Evolutionary conservation across 352 stramenopile genomes (phyloP).

Genomic region (Phytophthora megakarya): DNA sequence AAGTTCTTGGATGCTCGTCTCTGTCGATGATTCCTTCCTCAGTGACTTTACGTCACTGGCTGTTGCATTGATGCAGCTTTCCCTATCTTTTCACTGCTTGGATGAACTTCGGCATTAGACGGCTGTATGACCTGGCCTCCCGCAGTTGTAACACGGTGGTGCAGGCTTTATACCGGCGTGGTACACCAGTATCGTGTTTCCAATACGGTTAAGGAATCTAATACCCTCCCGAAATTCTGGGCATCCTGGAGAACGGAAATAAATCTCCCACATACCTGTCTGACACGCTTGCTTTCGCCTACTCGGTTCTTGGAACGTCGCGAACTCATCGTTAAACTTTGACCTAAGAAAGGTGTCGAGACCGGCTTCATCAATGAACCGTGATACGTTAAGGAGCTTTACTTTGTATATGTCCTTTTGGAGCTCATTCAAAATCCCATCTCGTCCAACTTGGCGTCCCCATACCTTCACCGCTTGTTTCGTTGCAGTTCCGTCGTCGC

Average conservation of each 20-base stretch:
- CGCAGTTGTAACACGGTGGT: slow-evolving; percentile 4
- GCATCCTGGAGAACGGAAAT: not conserved
- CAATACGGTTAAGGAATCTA: slow-evolving; percentile 2
- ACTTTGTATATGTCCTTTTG: slow-evolving; percentile 1
- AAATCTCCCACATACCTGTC: slow-evolving; percentile 9
- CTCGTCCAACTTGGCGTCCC: not conserved
- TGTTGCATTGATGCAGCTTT: not conserved
- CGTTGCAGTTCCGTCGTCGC: not conserved
- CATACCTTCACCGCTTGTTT: not conserved
- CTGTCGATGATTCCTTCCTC: not conserved
- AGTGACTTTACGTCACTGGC: not conserved
- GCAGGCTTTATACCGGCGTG: not conserved
- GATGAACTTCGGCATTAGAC: not conserved
- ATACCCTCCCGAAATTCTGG: not conserved
- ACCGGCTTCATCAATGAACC: slow-evolving; percentile 1
- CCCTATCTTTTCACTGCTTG: not conserved
- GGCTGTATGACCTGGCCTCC: not conserved
- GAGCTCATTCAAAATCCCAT: not conserved
- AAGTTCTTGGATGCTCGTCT: slow-evolving; percentile 7
- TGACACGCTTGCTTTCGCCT: not conserved
- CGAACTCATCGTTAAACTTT: not conserved
- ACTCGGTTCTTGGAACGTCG: slow-evolving; percentile 1
- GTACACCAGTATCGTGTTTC: slow-evolving; percentile 1
- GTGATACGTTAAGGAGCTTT: slow-evolving; percentile 3
- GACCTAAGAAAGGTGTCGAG: not conserved